Evolutionary conservation across 768 basidiomycete genomes (phyloP).

Genomic region (Suillus alpinus): DNA sequence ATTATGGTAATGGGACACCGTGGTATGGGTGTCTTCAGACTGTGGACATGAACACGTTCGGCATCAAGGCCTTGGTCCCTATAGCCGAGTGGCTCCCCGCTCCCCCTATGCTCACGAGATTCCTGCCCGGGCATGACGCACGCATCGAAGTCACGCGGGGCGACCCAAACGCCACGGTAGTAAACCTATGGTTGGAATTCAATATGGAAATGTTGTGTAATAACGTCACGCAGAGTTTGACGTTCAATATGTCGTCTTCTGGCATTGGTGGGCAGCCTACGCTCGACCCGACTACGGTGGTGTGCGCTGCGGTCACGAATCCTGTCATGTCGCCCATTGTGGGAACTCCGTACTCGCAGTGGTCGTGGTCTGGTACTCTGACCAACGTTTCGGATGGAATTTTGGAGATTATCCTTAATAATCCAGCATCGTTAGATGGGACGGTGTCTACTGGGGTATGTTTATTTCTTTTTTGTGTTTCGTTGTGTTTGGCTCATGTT

Average conservation of each 20-base stretch:
- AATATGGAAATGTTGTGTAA: slow-evolving; percentile 73
- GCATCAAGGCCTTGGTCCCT: slow-evolving; percentile 83
- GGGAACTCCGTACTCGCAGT: slow-evolving; percentile 56
- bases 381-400: slow-evolving; percentile 80
- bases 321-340: slow-evolving; percentile 49
- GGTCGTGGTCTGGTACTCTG: slow-evolving; percentile 75
- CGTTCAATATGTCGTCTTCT: slow-evolving; percentile 69
- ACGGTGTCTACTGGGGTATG: slow-evolving; percentile 54
- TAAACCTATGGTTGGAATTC: slow-evolving; percentile 77
- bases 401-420: slow-evolving; percentile 65
- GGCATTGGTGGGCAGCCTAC: slow-evolving; percentile 56
- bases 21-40: slow-evolving; percentile 71
- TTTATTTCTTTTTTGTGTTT: slow-evolving; percentile 4
- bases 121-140: slow-evolving; percentile 84
- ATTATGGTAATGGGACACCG: slow-evolving; percentile 54
- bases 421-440: slow-evolving; percentile 42
- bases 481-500: slow-evolving; percentile 6
- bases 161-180: slow-evolving; percentile 48
- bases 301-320: slow-evolving; percentile 49
- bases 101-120: slow-evolving; percentile 72
- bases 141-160: slow-evolving; percentile 47
- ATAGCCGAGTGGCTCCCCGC: slow-evolving; percentile 62
- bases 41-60: slow-evolving; percentile 68
- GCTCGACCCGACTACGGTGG: slow-evolving; percentile 40
- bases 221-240: slow-evolving; percentile 59